Percentiles rank a stretch among this genome's conserved stretches.
These are phyloP conservation scores for Neonectria ditissima DNA, from an alignment of 2,329 filamentous ascomycete species.

Conservation along the genomic window DNA sequence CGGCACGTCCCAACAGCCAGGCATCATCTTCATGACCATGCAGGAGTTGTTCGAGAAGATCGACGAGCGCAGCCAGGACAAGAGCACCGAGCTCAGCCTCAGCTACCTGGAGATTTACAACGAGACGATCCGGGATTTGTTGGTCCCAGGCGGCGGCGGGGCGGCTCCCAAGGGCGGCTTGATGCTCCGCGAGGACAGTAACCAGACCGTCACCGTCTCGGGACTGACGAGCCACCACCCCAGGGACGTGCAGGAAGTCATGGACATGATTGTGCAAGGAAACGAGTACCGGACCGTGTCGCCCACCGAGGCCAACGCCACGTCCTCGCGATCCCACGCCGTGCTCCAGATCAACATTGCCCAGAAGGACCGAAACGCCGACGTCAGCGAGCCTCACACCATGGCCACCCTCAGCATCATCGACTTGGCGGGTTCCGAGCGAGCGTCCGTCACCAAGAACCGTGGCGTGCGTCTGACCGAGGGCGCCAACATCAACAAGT, in stretches of 20 bases:
- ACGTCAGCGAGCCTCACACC: conserved; percentile 93
- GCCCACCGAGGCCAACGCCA: conserved; percentile 96
- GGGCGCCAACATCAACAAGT: conserved; percentile 99
- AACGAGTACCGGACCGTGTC: conserved; percentile 97
- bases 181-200: conserved; percentile 94
- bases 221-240: conserved; percentile 93
- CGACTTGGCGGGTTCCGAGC: conserved; percentile 94
- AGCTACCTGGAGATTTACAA: conserved; percentile 99
- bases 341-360: conserved; percentile 97
- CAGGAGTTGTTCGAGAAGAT: conserved; percentile 98
- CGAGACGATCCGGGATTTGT: conserved; percentile 94
- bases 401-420: conserved; percentile 99
- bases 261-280: conserved; percentile 98
- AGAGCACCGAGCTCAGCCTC: conserved; percentile 88
- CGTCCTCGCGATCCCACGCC: conserved; percentile 95
- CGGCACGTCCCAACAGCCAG: conserved; percentile 90
- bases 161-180: conserved; percentile 66
- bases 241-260: conserved; percentile 92
- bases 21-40: conserved; percentile 99
- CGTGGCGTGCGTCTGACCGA: conserved; percentile 90
- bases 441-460: conserved; percentile 97
- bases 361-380: conserved; percentile 92
- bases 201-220: conserved; percentile 90
- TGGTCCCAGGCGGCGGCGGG: conserved; percentile 87
- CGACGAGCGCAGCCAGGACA: conserved; percentile 84